These are phyloP conservation scores for Trichomonascaceae sp. DNA, from an alignment of 1,139 yeast genomes.

Conservation along the genomic window DNA sequence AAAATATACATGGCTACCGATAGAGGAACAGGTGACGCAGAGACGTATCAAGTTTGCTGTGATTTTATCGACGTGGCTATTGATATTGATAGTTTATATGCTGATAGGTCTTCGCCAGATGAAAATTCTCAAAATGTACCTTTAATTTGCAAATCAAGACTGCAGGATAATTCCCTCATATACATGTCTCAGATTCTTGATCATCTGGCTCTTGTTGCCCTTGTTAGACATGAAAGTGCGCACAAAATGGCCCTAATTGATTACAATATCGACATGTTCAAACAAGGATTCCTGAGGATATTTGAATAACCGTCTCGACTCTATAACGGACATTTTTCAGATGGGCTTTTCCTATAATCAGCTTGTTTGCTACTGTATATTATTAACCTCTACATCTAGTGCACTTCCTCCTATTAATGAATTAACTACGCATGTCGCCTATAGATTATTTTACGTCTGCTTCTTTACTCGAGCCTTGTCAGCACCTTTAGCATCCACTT, in stretches of 20 bases:
- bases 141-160: constrained; percentile 61
- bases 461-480: constrained; percentile 28
- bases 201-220: constrained; percentile 85
- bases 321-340: background rate
- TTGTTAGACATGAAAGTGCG: constrained; percentile 55
- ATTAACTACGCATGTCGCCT: background rate
- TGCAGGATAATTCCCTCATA: constrained; percentile 76
- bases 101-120: constrained; percentile 10
- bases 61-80: constrained; percentile 93
- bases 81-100: constrained; percentile 55
- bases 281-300: constrained; percentile 47
- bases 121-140: constrained; percentile 4
- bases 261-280: constrained; percentile 79
- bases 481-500: constrained; percentile 32
- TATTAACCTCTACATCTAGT: background rate
- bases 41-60: constrained; percentile 93
- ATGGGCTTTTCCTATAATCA: background rate
- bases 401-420: background rate
- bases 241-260: constrained; percentile 66
- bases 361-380: background rate
- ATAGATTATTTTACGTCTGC: constrained; percentile 9
- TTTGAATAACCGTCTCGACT: constrained; percentile 1
- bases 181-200: constrained; percentile 88
- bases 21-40: constrained; percentile 90
- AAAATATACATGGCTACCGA: constrained; percentile 95